Percentiles rank a stretch among this genome's conserved stretches.
Conservation (phyloP, 164 flowering plant species). For the Malania oleifera region DNA sequence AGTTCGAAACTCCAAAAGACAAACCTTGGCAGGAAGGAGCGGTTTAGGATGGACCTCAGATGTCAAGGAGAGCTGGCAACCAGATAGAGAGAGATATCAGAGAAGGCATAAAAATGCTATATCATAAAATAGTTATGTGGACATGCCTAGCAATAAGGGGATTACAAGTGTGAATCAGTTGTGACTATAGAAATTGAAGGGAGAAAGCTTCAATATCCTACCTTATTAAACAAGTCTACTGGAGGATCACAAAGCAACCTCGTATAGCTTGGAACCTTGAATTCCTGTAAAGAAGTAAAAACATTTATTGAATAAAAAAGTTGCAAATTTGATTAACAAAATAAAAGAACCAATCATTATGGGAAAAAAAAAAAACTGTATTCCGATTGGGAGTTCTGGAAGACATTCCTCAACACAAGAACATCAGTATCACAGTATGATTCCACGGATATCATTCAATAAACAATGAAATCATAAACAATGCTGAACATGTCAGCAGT, state of each 20-base stretch:
- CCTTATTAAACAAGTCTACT: background rate
- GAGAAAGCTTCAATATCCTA: background rate
- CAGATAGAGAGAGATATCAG: background rate
- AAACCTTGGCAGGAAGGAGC: background rate
- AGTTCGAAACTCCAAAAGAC: background rate
- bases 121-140: no score
- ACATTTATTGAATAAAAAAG: background rate
- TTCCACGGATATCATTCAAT: no score
- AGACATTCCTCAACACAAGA: no score
- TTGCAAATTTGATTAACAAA: background rate
- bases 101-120: background rate
- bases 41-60: background rate
- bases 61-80: background rate
- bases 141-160: no score
- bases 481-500: background rate
- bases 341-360: background rate
- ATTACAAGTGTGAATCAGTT: no score
- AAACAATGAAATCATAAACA: no score
- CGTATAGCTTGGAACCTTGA: background rate
- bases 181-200: no score
- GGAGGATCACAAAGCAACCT: background rate
- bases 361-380: no score
- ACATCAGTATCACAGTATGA: no score
- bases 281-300: background rate
- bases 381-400: no score